Percentiles rank a stretch among this genome's conserved stretches.
phyloP scores from a whole-genome alignment of 2,329 filamentous ascomycete genomes.

The Colletotrichum scovillei region DNA sequence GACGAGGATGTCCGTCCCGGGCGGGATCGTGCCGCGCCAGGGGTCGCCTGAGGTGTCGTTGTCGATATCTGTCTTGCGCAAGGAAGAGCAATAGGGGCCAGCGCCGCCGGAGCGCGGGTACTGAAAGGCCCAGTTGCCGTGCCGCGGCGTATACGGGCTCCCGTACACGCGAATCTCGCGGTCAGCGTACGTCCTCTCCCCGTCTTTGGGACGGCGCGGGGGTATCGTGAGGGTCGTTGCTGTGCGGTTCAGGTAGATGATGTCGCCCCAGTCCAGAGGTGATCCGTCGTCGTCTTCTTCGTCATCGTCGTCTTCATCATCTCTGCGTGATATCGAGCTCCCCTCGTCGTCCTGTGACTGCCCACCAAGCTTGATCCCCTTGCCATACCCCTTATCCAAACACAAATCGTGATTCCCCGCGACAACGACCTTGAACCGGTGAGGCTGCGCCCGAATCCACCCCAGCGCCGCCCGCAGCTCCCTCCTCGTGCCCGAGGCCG shows the following conservation, averaged over 20 bases:
- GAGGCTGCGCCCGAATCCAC: slow-evolving; percentile 55
- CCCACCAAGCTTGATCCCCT: not conserved
- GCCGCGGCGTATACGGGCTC: slow-evolving; percentile 46
- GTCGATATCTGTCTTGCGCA: not conserved
- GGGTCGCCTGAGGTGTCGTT: slow-evolving; percentile 36
- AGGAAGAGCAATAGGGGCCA: no score
- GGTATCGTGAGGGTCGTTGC: slow-evolving; percentile 33
- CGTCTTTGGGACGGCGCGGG: slow-evolving; percentile 37
- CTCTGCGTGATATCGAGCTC: not conserved
- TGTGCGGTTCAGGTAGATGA: slow-evolving; percentile 41
- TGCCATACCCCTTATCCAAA: slow-evolving; percentile 38
- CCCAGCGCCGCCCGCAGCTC: slow-evolving; percentile 51
- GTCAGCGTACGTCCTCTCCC: not conserved
- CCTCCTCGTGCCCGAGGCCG: slow-evolving; percentile 52
- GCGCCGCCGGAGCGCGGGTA: slow-evolving; percentile 41
- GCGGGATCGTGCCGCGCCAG: slow-evolving; percentile 41
- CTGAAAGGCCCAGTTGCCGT: slow-evolving; percentile 56
- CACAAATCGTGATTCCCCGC: slow-evolving; percentile 59
- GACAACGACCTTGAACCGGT: slow-evolving; percentile 56
- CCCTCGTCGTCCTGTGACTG: no score
- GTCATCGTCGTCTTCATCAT: slow-evolving; percentile 12
- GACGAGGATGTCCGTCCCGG: slow-evolving; percentile 49
- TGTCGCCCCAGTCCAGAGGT: slow-evolving; percentile 40
- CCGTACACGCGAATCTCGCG: slow-evolving; percentile 46
- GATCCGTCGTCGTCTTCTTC: not conserved